A percentile compares a stretch with the other conserved stretches of the same genome.
Evolutionary conservation across 2,329 filamentous ascomycete genomes (phyloP).

Genomic region (Cordyceps fumosorosea): DNA sequence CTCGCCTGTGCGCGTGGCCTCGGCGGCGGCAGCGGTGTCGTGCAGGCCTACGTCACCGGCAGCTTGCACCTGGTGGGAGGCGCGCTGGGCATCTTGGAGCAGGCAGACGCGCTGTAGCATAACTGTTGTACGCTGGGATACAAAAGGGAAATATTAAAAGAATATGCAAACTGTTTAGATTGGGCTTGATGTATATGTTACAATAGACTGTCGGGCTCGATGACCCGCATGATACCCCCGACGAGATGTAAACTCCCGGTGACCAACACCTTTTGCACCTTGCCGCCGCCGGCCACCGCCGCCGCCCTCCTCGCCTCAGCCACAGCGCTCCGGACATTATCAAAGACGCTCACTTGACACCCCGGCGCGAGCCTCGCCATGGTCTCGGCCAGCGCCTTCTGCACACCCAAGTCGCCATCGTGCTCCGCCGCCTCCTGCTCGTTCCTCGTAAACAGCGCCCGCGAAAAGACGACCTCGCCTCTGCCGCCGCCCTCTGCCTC

Average conservation of each 20-base stretch:
- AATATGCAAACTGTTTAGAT: background rate
- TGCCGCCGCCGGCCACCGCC: constrained; percentile 21
- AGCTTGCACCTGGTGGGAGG: constrained; percentile 58
- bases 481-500: constrained; percentile 14
- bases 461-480: constrained; percentile 49
- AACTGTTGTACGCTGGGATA: background rate
- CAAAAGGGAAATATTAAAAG: too few relatives aligned
- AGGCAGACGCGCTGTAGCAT: constrained; percentile 35
- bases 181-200: constrained; percentile 17
- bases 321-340: constrained; percentile 68
- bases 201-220: constrained; percentile 44
- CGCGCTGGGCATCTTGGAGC: constrained; percentile 42
- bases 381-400: constrained; percentile 55
- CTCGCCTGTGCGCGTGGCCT: constrained; percentile 39
- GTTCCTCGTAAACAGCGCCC: constrained; percentile 79
- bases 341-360: constrained; percentile 42
- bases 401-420: constrained; percentile 50
- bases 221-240: constrained; percentile 66
- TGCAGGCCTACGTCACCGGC: constrained; percentile 51
- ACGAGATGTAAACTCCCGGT: constrained; percentile 84
- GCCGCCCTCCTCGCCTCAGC: constrained; percentile 44
- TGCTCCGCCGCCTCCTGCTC: constrained; percentile 31
- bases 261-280: constrained; percentile 57
- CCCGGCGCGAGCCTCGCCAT: constrained; percentile 52
- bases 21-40: constrained; percentile 26